phyloP scores from a whole-genome alignment of 2,329 filamentous ascomycete genomes.

The Fusarium albidum region DNA sequence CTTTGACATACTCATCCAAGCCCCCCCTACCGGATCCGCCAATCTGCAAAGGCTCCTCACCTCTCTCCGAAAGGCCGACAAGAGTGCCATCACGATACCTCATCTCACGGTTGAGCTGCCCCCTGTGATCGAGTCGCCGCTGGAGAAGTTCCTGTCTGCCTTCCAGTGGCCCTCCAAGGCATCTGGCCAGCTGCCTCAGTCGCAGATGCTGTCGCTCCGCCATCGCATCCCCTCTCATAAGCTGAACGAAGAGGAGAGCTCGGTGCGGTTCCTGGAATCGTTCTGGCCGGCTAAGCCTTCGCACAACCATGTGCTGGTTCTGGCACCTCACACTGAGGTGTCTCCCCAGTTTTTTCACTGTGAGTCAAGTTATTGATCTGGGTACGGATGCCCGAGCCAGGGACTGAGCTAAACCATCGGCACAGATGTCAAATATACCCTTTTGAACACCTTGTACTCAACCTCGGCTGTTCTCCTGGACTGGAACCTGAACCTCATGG shows the following conservation, averaged over 20 bases:
- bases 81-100: slow-evolving; percentile 72
- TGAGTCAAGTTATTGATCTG: slow-evolving; percentile 43
- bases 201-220: slow-evolving; percentile 72
- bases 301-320: slow-evolving; percentile 79
- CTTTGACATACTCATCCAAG: slow-evolving; percentile 86
- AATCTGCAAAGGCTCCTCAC: slow-evolving; percentile 78
- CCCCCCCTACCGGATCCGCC: slow-evolving; percentile 73
- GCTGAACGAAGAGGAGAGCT: slow-evolving; percentile 73
- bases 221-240: slow-evolving; percentile 73
- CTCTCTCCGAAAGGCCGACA: slow-evolving; percentile 80
- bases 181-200: slow-evolving; percentile 48
- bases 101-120: slow-evolving; percentile 88
- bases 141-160: slow-evolving; percentile 67
- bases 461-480: slow-evolving; percentile 50
- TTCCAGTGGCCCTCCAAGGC: slow-evolving; percentile 72
- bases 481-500: slow-evolving; percentile 69
- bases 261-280: slow-evolving; percentile 81
- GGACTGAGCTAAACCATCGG: slow-evolving; percentile 23
- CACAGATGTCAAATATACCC: slow-evolving; percentile 75
- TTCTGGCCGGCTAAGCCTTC: slow-evolving; percentile 78
- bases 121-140: slow-evolving; percentile 69
- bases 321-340: slow-evolving; percentile 83
- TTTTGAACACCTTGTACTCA: slow-evolving; percentile 83
- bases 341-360: slow-evolving; percentile 85
- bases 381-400: neutral